phyloP scores from a whole-genome alignment of 305 asterid genomes.

The Plantago coronopus region DNA sequence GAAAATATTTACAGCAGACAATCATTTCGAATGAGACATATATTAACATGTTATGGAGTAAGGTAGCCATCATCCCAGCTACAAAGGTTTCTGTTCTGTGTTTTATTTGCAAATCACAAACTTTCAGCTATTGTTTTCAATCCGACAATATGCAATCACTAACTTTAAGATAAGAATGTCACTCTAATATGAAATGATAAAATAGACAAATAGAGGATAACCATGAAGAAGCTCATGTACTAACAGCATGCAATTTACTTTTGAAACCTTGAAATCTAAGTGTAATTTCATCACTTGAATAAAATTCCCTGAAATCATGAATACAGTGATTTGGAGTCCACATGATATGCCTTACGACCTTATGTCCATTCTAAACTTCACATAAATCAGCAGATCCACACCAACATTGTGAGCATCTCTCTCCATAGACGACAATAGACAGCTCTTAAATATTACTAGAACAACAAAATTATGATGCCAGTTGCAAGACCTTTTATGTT shows the following conservation, averaged over 20 bases:
- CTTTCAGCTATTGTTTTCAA: too few relatives aligned
- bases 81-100: background rate
- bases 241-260: too few relatives aligned
- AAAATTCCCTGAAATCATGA: conserved; percentile 4
- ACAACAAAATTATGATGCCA: background rate
- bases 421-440: background rate
- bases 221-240: background rate
- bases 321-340: background rate
- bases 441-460: conserved; percentile 14
- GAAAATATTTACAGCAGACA: background rate
- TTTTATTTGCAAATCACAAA: background rate
- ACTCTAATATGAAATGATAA: too few relatives aligned
- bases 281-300: background rate
- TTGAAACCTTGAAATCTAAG: background rate
- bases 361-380: too few relatives aligned
- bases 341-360: background rate
- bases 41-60: background rate
- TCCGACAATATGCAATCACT: background rate
- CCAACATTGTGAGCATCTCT: background rate
- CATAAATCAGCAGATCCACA: background rate
- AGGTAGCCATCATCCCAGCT: background rate
- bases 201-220: background rate
- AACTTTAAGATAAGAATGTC: background rate
- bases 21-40: background rate
- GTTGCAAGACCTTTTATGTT: background rate